These are phyloP conservation scores for Petrea volubilis DNA, from an alignment of 257 asterid genomes.

Conservation along the genomic window DNA sequence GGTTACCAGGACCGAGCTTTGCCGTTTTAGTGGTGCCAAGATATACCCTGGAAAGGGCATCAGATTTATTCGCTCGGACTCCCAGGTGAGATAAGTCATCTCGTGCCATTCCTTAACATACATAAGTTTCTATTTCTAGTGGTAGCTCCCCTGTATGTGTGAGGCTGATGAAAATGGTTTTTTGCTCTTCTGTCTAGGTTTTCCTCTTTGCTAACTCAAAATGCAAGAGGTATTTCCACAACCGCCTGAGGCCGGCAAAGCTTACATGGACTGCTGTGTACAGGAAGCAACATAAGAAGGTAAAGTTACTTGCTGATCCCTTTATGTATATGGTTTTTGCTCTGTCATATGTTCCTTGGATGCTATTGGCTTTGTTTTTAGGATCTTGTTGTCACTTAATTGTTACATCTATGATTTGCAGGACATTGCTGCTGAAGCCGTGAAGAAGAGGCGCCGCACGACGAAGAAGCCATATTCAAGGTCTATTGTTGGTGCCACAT, in stretches of 20 bases:
- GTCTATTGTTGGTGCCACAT: slow-evolving; percentile 89
- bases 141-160: background rate
- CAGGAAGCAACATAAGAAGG: slow-evolving; percentile 89
- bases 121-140: background rate
- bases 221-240: slow-evolving; percentile 91
- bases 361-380: background rate
- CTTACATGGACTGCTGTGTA: slow-evolving; percentile 93
- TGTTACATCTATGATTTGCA: slow-evolving; percentile 3
- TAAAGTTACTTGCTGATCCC: background rate
- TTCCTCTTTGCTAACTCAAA: slow-evolving; percentile 79
- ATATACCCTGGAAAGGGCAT: slow-evolving; percentile 86
- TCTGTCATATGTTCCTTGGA: background rate
- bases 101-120: background rate
- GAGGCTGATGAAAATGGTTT: background rate
- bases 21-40: slow-evolving; percentile 81
- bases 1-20: slow-evolving; percentile 71
- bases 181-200: slow-evolving; percentile 39
- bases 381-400: background rate
- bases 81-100: slow-evolving; percentile 49
- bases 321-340: no score
- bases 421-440: slow-evolving; percentile 89
- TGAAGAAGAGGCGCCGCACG: slow-evolving; percentile 81
- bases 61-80: slow-evolving; percentile 67
- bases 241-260: slow-evolving; percentile 81
- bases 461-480: slow-evolving; percentile 87